Base-by-base conservation (phyloP, 768 basidiomycete genomes). In the Leucosporidium yakuticum region DNA sequence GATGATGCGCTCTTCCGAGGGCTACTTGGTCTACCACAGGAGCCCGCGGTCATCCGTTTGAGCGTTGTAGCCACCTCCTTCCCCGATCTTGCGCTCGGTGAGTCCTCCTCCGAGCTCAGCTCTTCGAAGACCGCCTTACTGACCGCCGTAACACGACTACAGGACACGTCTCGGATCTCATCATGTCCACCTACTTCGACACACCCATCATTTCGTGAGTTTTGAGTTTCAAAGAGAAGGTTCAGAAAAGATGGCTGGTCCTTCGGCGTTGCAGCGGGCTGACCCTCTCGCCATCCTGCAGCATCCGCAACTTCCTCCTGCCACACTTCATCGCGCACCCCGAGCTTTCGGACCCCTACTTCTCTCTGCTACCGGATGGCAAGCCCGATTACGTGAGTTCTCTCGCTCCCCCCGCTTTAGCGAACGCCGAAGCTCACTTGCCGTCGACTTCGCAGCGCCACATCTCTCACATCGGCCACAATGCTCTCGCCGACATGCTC, bases 11-110 rank as follows among this genome's bases (percentile, higher is more conserved):
- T 75, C 61, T 57, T 65, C 39, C 59, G 74, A 32, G 29, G 66
- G 0, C 55, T 73, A 1, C 67, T 75, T 15, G 53, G 62, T 19
- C 64, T 69, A 7, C 73, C 73, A 0, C 27, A 68, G 4, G 31
- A 68, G 25, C 73, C 73, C 0, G 73, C 74, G 11, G 65, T 75
- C 44, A 65, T 75, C 29, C 67, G 67, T 25, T n/a, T 68, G 1
- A 64, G 57, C 44, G 63, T 72, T 5, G 58, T 73, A 27, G 73
- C 68, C 2, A 50, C 72, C 4, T 27, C 47, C 4, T 74, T 74
- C 32, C 14, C 5, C 1, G 60, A 71, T 27, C 20, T 65, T 36
- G 31, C 34, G 1, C 63, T 67, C 7, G 69, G 65, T 44, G 39
- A 44, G 39, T 44, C n/a, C 17, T 44, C 11, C 14, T 2, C 27